A percentile compares a stretch with the other conserved stretches of the same genome.
These are phyloP conservation scores for Lithospermum erythrorhizon DNA, from an alignment of 257 asterid genomes.

Conservation along the genomic window DNA sequence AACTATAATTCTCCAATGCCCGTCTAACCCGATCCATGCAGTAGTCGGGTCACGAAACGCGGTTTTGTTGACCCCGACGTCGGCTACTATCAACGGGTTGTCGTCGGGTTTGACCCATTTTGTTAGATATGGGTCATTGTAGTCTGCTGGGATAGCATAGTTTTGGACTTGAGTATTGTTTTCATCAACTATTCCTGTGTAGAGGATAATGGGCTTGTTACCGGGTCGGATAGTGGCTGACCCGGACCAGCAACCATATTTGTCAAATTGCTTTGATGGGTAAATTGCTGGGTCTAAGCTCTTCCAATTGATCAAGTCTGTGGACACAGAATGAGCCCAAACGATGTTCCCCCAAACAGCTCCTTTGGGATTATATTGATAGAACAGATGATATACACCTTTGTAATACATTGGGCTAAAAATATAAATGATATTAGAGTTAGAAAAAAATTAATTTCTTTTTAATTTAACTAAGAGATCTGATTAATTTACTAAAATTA, in stretches of 20 bases:
- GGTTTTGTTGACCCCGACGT: slow-evolving; percentile 25
- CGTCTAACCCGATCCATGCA: slow-evolving; percentile 56
- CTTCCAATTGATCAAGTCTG: slow-evolving; percentile 54
- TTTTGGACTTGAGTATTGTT: slow-evolving; percentile 59
- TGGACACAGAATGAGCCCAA: slow-evolving; percentile 77
- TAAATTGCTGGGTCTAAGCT: slow-evolving; percentile 33
- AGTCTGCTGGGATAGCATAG: slow-evolving; percentile 58
- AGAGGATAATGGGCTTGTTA: slow-evolving; percentile 52
- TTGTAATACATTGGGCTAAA: slow-evolving; percentile 70
- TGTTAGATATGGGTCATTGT: slow-evolving; percentile 49
- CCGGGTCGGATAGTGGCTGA: slow-evolving; percentile 66
- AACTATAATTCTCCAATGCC: slow-evolving; percentile 38
- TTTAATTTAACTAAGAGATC: too few relatives aligned
- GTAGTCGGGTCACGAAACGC: slow-evolving; percentile 80
- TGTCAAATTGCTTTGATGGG: slow-evolving; percentile 55
- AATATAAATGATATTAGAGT: neutral
- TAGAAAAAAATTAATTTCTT: neutral
- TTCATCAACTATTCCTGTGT: slow-evolving; percentile 55
- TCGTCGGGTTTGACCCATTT: slow-evolving; percentile 59
- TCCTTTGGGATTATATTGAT: slow-evolving; percentile 69
- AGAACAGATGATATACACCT: slow-evolving; percentile 63
- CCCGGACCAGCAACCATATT: slow-evolving; percentile 78
- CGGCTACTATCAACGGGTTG: slow-evolving; percentile 51
- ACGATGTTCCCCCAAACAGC: slow-evolving; percentile 70
- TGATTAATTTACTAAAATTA: too few relatives aligned